A percentile compares a stretch with the other conserved stretches of the same genome.
Conservation (phyloP, 169 alveolate species). For the Cryptosporidium ubiquitum region DNA sequence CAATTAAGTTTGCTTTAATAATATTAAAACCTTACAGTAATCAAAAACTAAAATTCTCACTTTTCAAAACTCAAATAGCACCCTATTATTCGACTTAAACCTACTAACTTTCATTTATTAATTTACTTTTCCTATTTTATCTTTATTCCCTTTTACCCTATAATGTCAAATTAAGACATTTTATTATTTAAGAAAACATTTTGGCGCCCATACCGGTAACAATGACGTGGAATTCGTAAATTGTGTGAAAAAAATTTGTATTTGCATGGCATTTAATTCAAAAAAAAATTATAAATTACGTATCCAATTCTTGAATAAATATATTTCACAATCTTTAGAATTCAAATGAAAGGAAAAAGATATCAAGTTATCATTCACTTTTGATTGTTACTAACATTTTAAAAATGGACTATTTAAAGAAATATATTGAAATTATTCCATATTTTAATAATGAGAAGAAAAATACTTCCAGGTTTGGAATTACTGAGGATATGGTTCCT, state of each 20-base stretch:
- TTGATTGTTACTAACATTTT: background rate
- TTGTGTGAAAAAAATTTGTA: background rate
- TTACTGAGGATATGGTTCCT: constrained; percentile 61
- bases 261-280: background rate
- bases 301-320: no score
- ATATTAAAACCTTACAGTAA: background rate
- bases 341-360: background rate
- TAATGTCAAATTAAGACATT: background rate
- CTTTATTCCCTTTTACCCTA: background rate
- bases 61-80: background rate
- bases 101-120: no score
- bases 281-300: background rate
- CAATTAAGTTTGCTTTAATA: background rate
- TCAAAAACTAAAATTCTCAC: no score
- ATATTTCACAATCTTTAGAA: background rate
- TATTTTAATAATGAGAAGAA: constrained; percentile 5
- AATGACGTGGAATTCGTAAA: background rate
- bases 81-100: background rate
- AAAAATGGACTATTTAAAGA: constrained; percentile 3
- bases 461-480: constrained; percentile 48
- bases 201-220: constrained; percentile 6
- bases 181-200: background rate
- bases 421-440: constrained; percentile 13
- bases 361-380: background rate
- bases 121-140: background rate